phyloP scores from a whole-genome alignment of 768 basidiomycete species.

The Roridomyces roridus region DNA sequence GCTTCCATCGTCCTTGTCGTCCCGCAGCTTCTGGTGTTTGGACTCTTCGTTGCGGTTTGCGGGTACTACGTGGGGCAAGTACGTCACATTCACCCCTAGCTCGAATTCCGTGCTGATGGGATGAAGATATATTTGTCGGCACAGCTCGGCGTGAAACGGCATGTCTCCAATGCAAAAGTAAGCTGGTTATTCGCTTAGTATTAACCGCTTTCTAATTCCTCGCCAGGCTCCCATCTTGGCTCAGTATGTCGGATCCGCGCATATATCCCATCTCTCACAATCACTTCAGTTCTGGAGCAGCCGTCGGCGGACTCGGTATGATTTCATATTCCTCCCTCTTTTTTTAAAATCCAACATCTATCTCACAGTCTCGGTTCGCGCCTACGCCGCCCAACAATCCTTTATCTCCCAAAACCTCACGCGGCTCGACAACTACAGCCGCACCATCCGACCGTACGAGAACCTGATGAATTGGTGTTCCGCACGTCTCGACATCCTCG shows the following conservation, averaged over 20 bases:
- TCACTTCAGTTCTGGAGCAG: background rate
- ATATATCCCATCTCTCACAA: no score
- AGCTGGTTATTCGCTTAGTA: background rate
- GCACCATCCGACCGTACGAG: conserved; percentile 1
- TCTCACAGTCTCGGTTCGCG: conserved; percentile 21
- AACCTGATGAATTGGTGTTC: conserved; percentile 17
- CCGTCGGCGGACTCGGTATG: conserved; percentile 12
- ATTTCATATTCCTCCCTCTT: background rate
- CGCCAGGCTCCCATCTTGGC: background rate
- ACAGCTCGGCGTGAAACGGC: conserved; percentile 1
- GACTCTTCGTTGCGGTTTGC: background rate
- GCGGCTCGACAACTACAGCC: conserved; percentile 1
- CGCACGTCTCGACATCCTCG: conserved; percentile 49
- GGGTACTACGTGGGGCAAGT: background rate
- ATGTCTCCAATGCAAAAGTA: background rate
- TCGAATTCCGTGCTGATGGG: background rate
- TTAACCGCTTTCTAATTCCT: background rate
- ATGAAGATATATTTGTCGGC: conserved; percentile 1
- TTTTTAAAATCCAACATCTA: background rate
- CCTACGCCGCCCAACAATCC: conserved; percentile 20
- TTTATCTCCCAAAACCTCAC: conserved; percentile 11
- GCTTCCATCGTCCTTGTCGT: background rate
- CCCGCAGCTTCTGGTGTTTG: background rate
- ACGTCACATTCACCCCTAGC: background rate
- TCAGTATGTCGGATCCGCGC: no score